These are phyloP conservation scores for Cyamopsis tetragonoloba DNA, from an alignment of 306 rosid genomes.

Conservation along the genomic window DNA sequence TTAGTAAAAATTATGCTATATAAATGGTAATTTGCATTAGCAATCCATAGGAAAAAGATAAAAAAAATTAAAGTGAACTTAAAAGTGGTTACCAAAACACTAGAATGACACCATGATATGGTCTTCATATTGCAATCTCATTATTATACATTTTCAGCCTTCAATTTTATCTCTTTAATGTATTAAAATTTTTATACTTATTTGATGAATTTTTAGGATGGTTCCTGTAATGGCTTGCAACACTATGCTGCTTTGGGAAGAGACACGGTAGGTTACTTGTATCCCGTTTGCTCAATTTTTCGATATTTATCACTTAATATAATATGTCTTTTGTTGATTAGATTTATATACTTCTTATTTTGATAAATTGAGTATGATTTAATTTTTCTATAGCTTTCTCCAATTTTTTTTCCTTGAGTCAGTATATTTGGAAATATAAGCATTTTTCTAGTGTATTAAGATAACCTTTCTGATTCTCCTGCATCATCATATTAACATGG, in stretches of 20 bases:
- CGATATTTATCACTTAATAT: not conserved
- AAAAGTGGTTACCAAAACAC: not conserved
- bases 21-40: not conserved
- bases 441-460: not conserved
- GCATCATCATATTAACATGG: not conserved
- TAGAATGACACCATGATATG: not conserved
- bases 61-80: not conserved
- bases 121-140: not conserved
- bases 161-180: not conserved
- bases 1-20: not conserved
- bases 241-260: conserved; percentile 90
- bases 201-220: conserved; percentile 57
- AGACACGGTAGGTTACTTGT: conserved; percentile 52
- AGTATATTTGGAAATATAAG: not conserved
- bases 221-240: conserved; percentile 89
- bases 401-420: not conserved
- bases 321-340: not conserved
- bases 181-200: conserved; percentile 1
- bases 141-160: conserved; percentile 10
- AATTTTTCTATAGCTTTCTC: not conserved
- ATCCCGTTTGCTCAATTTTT: not conserved
- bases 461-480: not conserved
- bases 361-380: conserved; percentile 3
- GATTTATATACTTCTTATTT: conserved; percentile 7
- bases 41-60: not conserved